These are phyloP conservation scores for Scheffersomyces parashehatae DNA, from an alignment of 1,139 yeast species.

Conservation along the genomic window DNA sequence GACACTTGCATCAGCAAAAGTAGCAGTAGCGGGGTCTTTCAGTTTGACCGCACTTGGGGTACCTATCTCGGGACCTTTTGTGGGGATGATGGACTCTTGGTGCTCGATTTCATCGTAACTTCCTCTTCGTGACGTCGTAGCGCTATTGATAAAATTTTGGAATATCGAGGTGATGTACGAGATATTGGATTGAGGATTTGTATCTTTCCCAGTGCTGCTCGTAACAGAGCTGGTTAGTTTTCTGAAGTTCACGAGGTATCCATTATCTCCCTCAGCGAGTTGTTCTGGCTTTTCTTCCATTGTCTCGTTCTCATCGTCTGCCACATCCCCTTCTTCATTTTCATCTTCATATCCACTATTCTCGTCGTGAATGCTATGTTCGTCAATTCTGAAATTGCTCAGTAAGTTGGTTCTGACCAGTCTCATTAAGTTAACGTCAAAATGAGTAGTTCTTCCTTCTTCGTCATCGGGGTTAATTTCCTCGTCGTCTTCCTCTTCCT, in stretches of 20 bases:
- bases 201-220: slow-evolving; percentile 9
- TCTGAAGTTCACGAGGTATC: slow-evolving; percentile 11
- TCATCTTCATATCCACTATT: slow-evolving; percentile 17
- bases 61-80: no score
- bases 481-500: slow-evolving; percentile 40
- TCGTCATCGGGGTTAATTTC: slow-evolving; percentile 11
- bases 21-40: no score
- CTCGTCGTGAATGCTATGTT: slow-evolving; percentile 13
- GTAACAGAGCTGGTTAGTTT: slow-evolving; percentile 23
- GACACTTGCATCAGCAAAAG: no score
- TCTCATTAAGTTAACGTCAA: slow-evolving; percentile 25
- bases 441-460: slow-evolving; percentile 7
- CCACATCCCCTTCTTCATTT: slow-evolving; percentile 19
- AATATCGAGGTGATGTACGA: slow-evolving; percentile 39
- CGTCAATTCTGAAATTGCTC: slow-evolving; percentile 41
- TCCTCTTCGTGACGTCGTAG: slow-evolving; percentile 11
- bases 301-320: slow-evolving; percentile 17
- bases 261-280: no score
- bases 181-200: slow-evolving; percentile 19
- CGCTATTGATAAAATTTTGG: slow-evolving; percentile 41
- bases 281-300: no score
- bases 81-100: no score
- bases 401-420: slow-evolving; percentile 38
- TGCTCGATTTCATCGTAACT: no score
- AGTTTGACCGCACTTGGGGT: no score